A percentile compares a stretch with the other conserved stretches of the same genome.
These are phyloP conservation scores for Acer saccharum DNA, from an alignment of 345 rosid species.

Conservation along the genomic window DNA sequence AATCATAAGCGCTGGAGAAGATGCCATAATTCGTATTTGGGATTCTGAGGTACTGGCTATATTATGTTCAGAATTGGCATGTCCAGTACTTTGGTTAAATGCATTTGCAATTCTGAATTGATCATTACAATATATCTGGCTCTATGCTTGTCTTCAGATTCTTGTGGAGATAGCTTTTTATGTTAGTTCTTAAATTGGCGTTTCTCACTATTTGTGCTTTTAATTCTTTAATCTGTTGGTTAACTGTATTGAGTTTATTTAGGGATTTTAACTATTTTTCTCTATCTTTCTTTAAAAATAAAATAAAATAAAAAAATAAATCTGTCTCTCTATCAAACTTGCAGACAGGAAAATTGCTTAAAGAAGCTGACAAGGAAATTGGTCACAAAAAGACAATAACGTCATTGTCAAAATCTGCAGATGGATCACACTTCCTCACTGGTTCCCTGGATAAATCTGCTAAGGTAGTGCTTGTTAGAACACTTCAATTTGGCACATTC, in stretches of 20 bases:
- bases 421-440: conserved; percentile 82
- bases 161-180: neutral
- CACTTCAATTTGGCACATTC: neutral
- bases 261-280: conserved; percentile 6
- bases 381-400: conserved; percentile 89
- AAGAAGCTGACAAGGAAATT: conserved; percentile 63
- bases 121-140: neutral
- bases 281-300: neutral
- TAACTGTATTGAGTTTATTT: neutral
- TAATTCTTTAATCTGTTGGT: conserved; percentile 3
- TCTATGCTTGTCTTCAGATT: neutral
- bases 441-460: conserved; percentile 98
- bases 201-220: neutral
- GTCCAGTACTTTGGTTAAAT: neutral
- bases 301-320: too few relatives aligned
- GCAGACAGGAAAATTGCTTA: conserved; percentile 87
- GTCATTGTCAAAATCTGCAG: conserved; percentile 76
- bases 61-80: neutral
- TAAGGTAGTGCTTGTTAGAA: conserved; percentile 47
- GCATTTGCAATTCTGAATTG: neutral
- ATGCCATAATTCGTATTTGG: conserved; percentile 80
- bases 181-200: neutral
- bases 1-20: conserved; percentile 90
- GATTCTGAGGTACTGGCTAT: conserved; percentile 70
- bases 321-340: conserved; percentile 1